A percentile compares a stretch with the other conserved stretches of the same genome.
phyloP scores from a whole-genome alignment of 768 basidiomycete species.

The Mycena crocata region DNA sequence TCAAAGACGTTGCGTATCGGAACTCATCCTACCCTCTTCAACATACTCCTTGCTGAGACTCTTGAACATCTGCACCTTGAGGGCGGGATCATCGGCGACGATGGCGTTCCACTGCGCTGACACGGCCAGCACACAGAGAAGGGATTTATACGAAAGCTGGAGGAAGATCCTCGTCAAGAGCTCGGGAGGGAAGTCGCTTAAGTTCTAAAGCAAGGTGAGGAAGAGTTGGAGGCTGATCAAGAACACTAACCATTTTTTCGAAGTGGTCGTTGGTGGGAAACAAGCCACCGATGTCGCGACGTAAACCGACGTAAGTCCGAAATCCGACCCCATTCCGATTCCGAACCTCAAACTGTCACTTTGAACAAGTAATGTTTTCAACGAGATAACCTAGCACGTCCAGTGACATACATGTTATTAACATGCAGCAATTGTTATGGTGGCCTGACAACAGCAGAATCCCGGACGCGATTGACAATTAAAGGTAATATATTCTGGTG shows the following conservation, averaged over 20 bases:
- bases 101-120: conserved; percentile 8
- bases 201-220: neutral
- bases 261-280: conserved; percentile 1
- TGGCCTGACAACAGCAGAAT: too few relatives aligned
- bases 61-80: conserved; percentile 10
- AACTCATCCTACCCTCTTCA: neutral
- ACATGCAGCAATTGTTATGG: too few relatives aligned
- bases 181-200: conserved; percentile 3
- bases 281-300: neutral
- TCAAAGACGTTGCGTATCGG: neutral
- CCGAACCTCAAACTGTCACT: too few relatives aligned
- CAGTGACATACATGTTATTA: too few relatives aligned
- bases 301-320: neutral
- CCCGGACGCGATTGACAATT: too few relatives aligned
- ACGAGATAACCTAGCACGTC: too few relatives aligned
- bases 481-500: too few relatives aligned
- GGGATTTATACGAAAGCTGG: conserved; percentile 1
- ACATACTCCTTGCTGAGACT: conserved; percentile 5
- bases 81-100: neutral
- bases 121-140: neutral
- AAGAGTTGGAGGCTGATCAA: neutral
- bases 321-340: neutral
- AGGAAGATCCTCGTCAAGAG: conserved; percentile 6
- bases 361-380: too few relatives aligned
- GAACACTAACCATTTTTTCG: neutral